Evolutionary conservation across 2,329 filamentous ascomycete genomes (phyloP).

Genomic region (Lasiodiplodia gonubiensis): DNA sequence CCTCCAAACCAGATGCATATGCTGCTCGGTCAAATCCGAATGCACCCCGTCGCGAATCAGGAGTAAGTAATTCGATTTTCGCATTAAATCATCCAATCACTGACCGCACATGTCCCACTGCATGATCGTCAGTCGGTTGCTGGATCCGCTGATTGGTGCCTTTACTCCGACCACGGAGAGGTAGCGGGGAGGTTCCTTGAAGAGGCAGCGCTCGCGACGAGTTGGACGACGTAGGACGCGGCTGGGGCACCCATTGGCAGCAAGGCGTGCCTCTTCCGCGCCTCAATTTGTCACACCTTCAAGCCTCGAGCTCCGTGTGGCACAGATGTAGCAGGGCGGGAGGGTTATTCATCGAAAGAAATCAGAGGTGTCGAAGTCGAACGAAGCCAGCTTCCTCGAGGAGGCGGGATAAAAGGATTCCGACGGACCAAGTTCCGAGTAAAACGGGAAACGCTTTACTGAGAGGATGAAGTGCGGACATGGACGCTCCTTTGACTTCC

Average conservation of each 20-base stretch:
- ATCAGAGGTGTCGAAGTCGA: neutral
- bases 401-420: neutral
- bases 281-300: constrained; percentile 4
- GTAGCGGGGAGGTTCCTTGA: neutral
- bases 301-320: constrained; percentile 4
- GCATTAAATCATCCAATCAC: neutral
- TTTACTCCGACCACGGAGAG: neutral
- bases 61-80: neutral
- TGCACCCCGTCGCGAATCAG: neutral
- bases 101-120: neutral
- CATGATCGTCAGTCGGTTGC: neutral
- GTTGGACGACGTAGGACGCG: constrained; percentile 15
- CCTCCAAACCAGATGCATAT: neutral
- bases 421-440: neutral
- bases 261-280: neutral
- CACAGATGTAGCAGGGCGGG: neutral
- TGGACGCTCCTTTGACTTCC: constrained; percentile 10
- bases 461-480: neutral
- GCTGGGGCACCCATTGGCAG: neutral
- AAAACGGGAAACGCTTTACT: neutral
- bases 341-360: neutral
- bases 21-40: neutral
- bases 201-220: neutral
- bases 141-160: neutral
- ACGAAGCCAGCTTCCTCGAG: neutral